Evolutionary conservation across 345 rosid species (phyloP).

Genomic region (Eucalyptus camaldulensis): DNA sequence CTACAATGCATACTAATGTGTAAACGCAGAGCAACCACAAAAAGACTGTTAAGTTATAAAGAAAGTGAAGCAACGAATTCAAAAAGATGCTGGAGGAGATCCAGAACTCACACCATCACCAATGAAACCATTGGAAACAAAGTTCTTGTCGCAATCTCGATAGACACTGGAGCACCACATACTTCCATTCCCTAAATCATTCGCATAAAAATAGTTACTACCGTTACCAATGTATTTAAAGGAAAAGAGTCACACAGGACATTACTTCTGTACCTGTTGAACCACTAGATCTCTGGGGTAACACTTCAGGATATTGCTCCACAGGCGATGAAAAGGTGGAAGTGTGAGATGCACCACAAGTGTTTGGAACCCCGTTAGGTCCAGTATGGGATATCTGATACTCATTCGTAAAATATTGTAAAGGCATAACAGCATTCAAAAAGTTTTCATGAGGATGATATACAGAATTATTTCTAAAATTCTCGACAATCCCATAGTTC

Average conservation of each 20-base stretch:
- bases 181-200: neutral
- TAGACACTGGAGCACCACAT: neutral
- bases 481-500: conserved; percentile 28
- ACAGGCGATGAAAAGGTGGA: neutral
- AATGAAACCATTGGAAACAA: neutral
- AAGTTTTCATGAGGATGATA: conserved; percentile 15
- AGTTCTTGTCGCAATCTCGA: neutral
- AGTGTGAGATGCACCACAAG: conserved; percentile 10
- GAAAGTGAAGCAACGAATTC: neutral
- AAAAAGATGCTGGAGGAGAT: neutral
- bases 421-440: conserved; percentile 79
- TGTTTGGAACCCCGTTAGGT: conserved; percentile 17
- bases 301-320: neutral
- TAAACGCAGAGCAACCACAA: neutral
- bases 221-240: neutral
- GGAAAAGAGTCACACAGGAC: neutral
- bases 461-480: conserved; percentile 29
- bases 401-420: conserved; percentile 73
- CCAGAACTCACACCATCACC: neutral
- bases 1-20: neutral
- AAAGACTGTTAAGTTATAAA: neutral
- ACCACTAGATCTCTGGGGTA: neutral
- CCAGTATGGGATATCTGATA: conserved; percentile 61
- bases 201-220: neutral
- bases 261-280: neutral